A percentile compares a stretch with the other conserved stretches of the same genome.
These are phyloP conservation scores for Fusarium floridanum DNA, from an alignment of 2,329 filamentous ascomycete genomes.

Conservation along the genomic window DNA sequence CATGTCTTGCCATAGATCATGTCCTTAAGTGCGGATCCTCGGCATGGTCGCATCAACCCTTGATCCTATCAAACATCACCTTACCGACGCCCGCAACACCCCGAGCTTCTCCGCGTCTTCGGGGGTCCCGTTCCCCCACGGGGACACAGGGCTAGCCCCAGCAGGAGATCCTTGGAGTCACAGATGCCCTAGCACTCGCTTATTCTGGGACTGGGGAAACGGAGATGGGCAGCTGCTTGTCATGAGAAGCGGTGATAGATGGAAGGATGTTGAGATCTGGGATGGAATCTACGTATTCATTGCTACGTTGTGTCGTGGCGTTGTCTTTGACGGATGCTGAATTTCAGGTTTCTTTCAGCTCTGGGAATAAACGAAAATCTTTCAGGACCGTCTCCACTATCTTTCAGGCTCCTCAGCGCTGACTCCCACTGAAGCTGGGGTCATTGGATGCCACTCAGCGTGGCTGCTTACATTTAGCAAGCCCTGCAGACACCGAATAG, in stretches of 20 bases:
- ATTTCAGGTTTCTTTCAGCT: background rate
- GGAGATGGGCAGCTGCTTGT: constrained; percentile 1
- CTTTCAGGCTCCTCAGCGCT: background rate
- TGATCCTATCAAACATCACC: background rate
- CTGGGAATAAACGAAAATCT: background rate
- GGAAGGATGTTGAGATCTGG: background rate
- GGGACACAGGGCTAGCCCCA: constrained; percentile 20
- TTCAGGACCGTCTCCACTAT: background rate
- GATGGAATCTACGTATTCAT: background rate
- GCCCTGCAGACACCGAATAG: background rate
- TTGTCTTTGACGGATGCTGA: background rate
- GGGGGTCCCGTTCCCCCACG: constrained; percentile 15
- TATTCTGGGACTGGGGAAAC: background rate
- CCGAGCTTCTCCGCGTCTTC: constrained; percentile 27
- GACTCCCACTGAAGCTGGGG: constrained; percentile 1
- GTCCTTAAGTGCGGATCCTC: background rate
- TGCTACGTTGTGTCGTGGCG: background rate
- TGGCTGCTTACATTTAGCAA: constrained; percentile 4
- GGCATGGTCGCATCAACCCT: background rate
- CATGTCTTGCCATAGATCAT: background rate
- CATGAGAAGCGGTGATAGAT: background rate
- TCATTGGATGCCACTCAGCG: background rate
- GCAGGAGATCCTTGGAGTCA: background rate
- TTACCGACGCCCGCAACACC: constrained; percentile 5
- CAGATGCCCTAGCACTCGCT: background rate